Conservation (phyloP, 805 yeast species). For the Candida coleopterorum region DNA sequence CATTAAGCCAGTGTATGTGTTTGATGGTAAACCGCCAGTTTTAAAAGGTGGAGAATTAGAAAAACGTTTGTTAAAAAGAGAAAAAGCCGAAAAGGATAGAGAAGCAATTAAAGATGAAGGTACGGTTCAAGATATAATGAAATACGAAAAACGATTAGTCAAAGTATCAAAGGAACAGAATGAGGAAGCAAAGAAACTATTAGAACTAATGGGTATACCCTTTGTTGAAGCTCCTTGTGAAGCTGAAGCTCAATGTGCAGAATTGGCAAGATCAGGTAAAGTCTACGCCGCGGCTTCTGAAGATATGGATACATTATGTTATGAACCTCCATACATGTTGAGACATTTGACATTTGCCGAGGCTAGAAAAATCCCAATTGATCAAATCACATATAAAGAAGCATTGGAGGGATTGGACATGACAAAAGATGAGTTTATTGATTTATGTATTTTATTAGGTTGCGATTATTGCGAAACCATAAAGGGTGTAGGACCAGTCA, state of each 20-base stretch:
- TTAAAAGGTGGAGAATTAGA: conserved; percentile 89
- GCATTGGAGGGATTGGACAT: conserved; percentile 78
- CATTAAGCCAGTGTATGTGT: conserved; percentile 94
- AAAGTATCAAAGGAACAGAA: conserved; percentile 86
- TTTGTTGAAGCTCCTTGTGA: conserved; percentile 93
- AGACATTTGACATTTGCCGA: conserved; percentile 93
- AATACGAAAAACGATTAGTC: conserved; percentile 82
- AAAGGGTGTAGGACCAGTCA: conserved; percentile 92
- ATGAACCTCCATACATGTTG: conserved; percentile 75
- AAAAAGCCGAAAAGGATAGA: conserved; percentile 73
- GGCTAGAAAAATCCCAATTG: conserved; percentile 87
- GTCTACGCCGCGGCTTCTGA: conserved; percentile 97
- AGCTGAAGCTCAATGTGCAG: conserved; percentile 99
- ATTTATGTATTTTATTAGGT: conserved; percentile 87
- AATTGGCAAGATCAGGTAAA: conserved; percentile 79
- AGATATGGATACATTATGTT: conserved; percentile 98
- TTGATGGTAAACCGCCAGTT: conserved; percentile 97
- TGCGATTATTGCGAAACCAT: conserved; percentile 97
- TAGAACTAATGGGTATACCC: conserved; percentile 93
- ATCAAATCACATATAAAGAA: conserved; percentile 65
- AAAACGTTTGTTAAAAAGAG: conserved; percentile 75
- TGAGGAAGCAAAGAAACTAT: conserved; percentile 82
- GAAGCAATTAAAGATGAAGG: conserved; percentile 78
- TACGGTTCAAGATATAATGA: conserved; percentile 67
- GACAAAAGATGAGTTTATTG: conserved; percentile 72